phyloP scores from a whole-genome alignment of 495 filamentous ascomycete genomes.

The Penicillium canescens region DNA sequence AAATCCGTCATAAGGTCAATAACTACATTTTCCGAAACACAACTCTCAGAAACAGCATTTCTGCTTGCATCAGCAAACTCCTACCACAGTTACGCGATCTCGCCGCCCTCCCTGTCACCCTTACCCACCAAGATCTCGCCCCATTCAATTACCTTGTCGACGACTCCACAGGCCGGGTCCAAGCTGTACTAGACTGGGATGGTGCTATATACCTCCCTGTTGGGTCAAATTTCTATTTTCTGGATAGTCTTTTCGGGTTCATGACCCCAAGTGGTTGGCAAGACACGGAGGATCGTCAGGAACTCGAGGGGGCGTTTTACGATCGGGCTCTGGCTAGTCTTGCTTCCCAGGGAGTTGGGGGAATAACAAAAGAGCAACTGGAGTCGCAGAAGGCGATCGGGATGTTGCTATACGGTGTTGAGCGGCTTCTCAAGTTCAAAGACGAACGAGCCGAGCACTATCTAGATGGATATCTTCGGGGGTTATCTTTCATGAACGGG shows the following conservation, averaged over 20 bases:
- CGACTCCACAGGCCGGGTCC: constrained; percentile 7
- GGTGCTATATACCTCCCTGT: constrained; percentile 9
- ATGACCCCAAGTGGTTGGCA: constrained; percentile 9
- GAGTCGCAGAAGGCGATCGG: constrained; percentile 15
- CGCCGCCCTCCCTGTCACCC: constrained; percentile 6
- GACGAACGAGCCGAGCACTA: constrained; percentile 17
- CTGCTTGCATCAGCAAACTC: constrained; percentile 12
- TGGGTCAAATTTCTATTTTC: constrained; percentile 12
- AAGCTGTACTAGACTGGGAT: constrained; percentile 10
- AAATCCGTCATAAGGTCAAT: constrained; percentile 5
- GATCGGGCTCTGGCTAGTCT: constrained; percentile 13
- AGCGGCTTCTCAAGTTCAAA: constrained; percentile 20
- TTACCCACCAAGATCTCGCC: constrained; percentile 10
- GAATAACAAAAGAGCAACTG: constrained; percentile 13
- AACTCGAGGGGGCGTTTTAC: constrained; percentile 10
- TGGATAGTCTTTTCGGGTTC: constrained; percentile 10
- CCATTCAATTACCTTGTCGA: constrained; percentile 16
- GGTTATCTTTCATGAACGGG: constrained; percentile 12
- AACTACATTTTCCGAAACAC: constrained; percentile 8
- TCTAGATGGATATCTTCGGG: constrained; percentile 15
- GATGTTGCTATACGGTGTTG: constrained; percentile 15
- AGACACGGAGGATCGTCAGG: constrained; percentile 11
- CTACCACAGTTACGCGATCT: constrained; percentile 7
- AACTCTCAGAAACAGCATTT: constrained; percentile 8
- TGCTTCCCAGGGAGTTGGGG: constrained; percentile 4